Base-by-base conservation (phyloP, 495 filamentous ascomycete genomes). In the Friedmanniomyces endolithicus region DNA sequence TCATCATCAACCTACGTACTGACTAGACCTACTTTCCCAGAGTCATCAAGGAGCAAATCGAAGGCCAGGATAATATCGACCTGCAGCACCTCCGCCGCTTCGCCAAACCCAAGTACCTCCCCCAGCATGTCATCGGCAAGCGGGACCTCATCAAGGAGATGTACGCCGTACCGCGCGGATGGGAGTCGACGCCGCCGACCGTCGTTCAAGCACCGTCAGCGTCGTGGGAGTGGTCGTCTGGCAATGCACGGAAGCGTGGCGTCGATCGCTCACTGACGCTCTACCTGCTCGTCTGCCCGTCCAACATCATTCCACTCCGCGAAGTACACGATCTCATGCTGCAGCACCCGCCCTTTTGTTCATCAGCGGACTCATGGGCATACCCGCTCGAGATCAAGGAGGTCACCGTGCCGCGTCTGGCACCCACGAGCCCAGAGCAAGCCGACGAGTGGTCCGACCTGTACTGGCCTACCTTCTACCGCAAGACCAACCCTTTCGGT, bases 381-480 rank as follows among this genome's bases (percentile, higher is more conserved):
- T 17, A 58, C 70, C 58, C 65, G 64, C 40, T 59, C 71, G 69
- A 63, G 58, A 74, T 80, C 19, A 60, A 72, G 44, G 72, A 71
- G 11, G 74, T 84, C 19, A 71, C 74, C 2, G 80, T 97, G 19
- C 92, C 92, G 17, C 72, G 82, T 39, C 71, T 85, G 12, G 77
- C 88, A 24, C 89, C 92, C 0, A 82, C 84, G 22, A 90, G 83
- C 19, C 67, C 76, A 20, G 66, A 79, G 11, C 87, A 95, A 70
- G 88, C 92, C 6, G 75, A 80, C 9, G 67, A 74, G 66, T 95
- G 87, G 88, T 82, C 79, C 29, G 71, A 77, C 24, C 74, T 77
- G 25, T 84, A 88, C 65, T 98, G 92, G 92, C 94, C 92, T 0
- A 81, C 85, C 6, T 74, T 87, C 8, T 97, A 94, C 72, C 88